Conservation (phyloP, 176 grass and related monocot species). For the Aegilops speltoides region DNA sequence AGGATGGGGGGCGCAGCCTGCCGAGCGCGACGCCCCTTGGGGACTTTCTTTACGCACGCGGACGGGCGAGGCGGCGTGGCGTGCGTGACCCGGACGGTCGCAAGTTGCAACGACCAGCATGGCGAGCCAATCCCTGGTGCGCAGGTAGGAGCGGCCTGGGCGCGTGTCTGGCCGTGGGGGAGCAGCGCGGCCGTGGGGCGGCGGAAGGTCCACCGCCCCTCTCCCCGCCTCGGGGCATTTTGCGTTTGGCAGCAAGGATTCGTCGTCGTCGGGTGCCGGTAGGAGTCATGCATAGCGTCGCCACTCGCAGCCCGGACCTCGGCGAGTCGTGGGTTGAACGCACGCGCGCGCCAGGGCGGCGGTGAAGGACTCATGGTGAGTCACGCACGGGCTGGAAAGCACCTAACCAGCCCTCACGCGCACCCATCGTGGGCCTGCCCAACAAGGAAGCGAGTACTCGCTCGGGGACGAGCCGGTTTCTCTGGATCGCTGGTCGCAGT, state of each 20-base stretch:
- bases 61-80: not conserved
- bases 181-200: constrained; percentile 36
- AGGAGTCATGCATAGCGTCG: not conserved
- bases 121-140: not conserved
- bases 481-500: too few species aligned
- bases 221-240: not conserved
- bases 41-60: constrained; percentile 14
- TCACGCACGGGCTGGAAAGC: not conserved
- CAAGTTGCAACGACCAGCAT: constrained; percentile 21
- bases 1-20: not conserved
- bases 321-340: constrained; percentile 22
- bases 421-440: too few species aligned
- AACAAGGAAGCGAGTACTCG: too few species aligned
- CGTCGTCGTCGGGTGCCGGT: constrained; percentile 11
- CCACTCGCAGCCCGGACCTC: not conserved
- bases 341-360: not conserved
- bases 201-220: not conserved
- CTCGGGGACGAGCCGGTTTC: too few species aligned
- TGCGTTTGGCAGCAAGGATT: not conserved
- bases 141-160: not conserved
- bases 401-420: too few species aligned
- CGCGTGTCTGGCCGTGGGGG: constrained; percentile 44
- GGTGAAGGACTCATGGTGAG: not conserved
- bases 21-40: constrained; percentile 14
- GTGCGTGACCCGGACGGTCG: not conserved